Base-by-base conservation (phyloP, 805 yeast genomes). In the Kodamaea jinghongensis region DNA sequence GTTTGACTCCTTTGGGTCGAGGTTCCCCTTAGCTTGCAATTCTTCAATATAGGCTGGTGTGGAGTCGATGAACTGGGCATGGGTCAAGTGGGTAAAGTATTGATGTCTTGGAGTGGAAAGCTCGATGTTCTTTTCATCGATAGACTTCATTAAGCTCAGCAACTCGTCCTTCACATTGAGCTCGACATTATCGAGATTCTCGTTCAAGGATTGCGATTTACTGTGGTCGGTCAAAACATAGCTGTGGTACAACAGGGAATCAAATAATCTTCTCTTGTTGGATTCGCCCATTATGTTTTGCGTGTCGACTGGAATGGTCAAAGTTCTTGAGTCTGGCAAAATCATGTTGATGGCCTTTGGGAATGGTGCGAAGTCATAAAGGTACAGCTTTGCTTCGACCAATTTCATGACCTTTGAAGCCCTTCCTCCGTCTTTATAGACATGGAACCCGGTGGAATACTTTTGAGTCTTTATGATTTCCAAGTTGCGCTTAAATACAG, bases 281-380 rank as follows among this genome's bases (percentile, higher is more conserved):
- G 30, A 22, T 7, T 25, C 29, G 13, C 28, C 28, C 6, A 17
- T 23, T 4, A 4, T 17, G 5, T 17, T 26, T 26, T 36, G 40
- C 4, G 10, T 17, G 4, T 15, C 27, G 6, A 36, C 40, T 7
- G 40, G 30, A 6, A 36, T 34, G 11, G 16, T 12, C 6, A 36
- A 23, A 3, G 40, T 23, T 8, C 13, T 13, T 6, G 39, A 26
- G 11, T 43, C 32, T 4, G 69, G 68, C 11, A 65, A 36, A 9
- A 67, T 36, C 11, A 59, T 47, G 6, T 58, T 52, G n/a, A 70
- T 41, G 1, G 64, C 55, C 13, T 48, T 39, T 2, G 75, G 75
- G 11, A 58, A 49, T 1, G 65, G 63, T 67, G 67, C 67, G 37
- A 71, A 67, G 29, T 69, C 70, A 36, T 67, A 49, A 4, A 74